These are phyloP conservation scores for Seiridium cupressi DNA, from an alignment of 2,329 filamentous ascomycete species.

Conservation along the genomic window DNA sequence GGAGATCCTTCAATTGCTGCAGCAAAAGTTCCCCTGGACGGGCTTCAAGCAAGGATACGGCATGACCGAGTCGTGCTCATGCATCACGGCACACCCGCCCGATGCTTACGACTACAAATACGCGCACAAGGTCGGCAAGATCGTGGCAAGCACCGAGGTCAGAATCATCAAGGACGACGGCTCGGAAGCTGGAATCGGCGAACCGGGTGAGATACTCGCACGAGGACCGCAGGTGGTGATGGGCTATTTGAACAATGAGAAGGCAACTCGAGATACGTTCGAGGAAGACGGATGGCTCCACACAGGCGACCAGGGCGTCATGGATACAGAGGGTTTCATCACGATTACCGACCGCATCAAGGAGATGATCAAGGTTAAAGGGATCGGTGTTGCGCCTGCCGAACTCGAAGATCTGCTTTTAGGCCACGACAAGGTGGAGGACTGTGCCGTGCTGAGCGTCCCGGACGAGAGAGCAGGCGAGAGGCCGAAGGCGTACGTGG, in stretches of 20 bases:
- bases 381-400: slow-evolving; percentile 59
- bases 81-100: slow-evolving; percentile 60
- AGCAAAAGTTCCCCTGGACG: slow-evolving; percentile 55
- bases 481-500: slow-evolving; percentile 56
- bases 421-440: slow-evolving; percentile 53
- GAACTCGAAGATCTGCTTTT: slow-evolving; percentile 64
- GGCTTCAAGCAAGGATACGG: slow-evolving; percentile 67
- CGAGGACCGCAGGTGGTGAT: slow-evolving; percentile 47
- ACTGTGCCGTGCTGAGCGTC: slow-evolving; percentile 54
- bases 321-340: slow-evolving; percentile 55
- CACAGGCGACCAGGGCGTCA: slow-evolving; percentile 56
- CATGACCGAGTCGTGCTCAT: slow-evolving; percentile 65
- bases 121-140: slow-evolving; percentile 52
- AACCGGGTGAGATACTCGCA: slow-evolving; percentile 49
- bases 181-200: slow-evolving; percentile 44
- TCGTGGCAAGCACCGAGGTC: slow-evolving; percentile 58
- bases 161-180: slow-evolving; percentile 58
- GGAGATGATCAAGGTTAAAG: slow-evolving; percentile 68
- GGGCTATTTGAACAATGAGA: slow-evolving; percentile 44
- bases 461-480: slow-evolving; percentile 55
- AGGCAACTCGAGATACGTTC: slow-evolving; percentile 32
- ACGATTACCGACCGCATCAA: slow-evolving; percentile 62
- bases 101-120: slow-evolving; percentile 56
- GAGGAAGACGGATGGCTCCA: slow-evolving; percentile 39
- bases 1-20: slow-evolving; percentile 55